Evolutionary conservation across 2,329 filamentous ascomycete species (phyloP).

Genomic region (Capronia coronata): DNA sequence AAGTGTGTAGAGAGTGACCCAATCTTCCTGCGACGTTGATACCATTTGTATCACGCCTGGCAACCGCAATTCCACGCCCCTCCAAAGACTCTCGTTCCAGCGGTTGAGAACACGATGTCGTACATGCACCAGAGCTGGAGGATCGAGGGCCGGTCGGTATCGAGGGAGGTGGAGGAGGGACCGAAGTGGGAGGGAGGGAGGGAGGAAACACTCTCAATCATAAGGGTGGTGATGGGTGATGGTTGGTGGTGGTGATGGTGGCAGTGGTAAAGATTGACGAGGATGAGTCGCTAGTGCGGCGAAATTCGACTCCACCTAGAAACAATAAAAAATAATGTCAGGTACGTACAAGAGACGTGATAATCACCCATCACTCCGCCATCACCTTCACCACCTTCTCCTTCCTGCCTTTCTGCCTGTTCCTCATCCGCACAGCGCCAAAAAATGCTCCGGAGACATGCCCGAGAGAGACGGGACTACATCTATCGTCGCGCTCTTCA

Average conservation of each 20-base stretch:
- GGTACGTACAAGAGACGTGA: neutral
- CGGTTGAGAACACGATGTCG: neutral
- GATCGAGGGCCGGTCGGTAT: neutral
- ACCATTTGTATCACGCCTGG: constrained; percentile 12
- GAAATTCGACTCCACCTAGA: constrained; percentile 15
- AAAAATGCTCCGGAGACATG: constrained; percentile 55
- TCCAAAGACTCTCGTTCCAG: constrained; percentile 16
- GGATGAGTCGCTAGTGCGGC: constrained; percentile 6
- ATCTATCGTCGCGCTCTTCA: constrained; percentile 84
- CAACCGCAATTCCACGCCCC: constrained; percentile 17
- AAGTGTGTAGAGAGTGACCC: constrained; percentile 8
- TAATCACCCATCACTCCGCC: neutral
- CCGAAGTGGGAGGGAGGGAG: neutral
- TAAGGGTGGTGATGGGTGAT: no score
- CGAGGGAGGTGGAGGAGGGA: constrained; percentile 2
- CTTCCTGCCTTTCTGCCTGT: neutral
- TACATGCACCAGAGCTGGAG: constrained; percentile 12
- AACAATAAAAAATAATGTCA: neutral
- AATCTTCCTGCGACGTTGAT: constrained; percentile 10
- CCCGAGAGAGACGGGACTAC: constrained; percentile 75
- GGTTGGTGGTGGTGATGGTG: neutral
- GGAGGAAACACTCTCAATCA: no score
- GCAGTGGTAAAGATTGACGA: constrained; percentile 4
- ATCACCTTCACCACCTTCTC: neutral
- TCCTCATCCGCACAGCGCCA: neutral